Percentiles rank a stretch among this genome's conserved stretches.
Evolutionary conservation across 2,329 filamentous ascomycete species (phyloP).

Genomic region (Coniochaeta hoffmannii): DNA sequence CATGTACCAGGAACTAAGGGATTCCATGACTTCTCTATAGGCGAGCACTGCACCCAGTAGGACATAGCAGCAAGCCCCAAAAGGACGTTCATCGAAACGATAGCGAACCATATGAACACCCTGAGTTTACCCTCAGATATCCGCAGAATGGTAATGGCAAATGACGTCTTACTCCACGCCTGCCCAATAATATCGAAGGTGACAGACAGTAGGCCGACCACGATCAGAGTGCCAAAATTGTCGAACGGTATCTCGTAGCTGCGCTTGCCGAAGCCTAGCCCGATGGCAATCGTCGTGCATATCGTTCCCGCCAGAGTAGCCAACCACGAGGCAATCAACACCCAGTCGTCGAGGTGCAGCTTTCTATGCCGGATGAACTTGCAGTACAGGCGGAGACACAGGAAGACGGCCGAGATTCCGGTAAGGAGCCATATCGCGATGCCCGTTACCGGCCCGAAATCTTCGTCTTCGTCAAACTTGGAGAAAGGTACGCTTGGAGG

Average conservation of each 20-base stretch:
- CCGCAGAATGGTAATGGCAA: background rate
- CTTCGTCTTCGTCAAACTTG: background rate
- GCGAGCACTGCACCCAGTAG: background rate
- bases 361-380: slow-evolving; percentile 1
- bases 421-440: slow-evolving; percentile 2
- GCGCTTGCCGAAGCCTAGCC: slow-evolving; percentile 13
- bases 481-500: background rate
- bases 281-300: slow-evolving; percentile 12
- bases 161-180: background rate
- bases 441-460: background rate
- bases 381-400: slow-evolving; percentile 4
- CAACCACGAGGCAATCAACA: slow-evolving; percentile 5
- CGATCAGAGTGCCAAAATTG: slow-evolving; percentile 11
- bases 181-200: slow-evolving; percentile 13
- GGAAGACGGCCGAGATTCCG: background rate
- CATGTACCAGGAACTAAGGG: background rate
- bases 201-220: slow-evolving; percentile 11
- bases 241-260: slow-evolving; percentile 10
- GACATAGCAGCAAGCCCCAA: background rate
- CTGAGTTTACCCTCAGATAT: background rate
- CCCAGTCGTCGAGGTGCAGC: slow-evolving; percentile 4
- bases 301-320: slow-evolving; percentile 12
- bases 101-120: slow-evolving; percentile 1
- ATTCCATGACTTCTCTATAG: background rate
- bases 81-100: background rate